Evolutionary conservation across 1,139 yeast genomes (phyloP).

Genomic region (Yamadazyma songkhlaensis): DNA sequence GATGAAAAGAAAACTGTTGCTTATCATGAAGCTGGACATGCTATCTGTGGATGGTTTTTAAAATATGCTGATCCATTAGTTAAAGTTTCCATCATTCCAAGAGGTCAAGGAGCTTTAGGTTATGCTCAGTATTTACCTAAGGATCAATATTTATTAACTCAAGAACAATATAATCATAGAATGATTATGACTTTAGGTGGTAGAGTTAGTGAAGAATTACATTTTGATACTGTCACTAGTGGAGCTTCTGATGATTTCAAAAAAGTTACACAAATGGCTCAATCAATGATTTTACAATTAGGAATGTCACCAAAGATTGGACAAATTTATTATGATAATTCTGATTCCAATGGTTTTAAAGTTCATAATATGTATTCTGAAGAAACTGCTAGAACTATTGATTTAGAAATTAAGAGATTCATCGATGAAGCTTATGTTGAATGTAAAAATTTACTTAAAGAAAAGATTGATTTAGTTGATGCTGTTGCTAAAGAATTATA

Average conservation of each 20-base stretch:
- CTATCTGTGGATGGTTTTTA: slow-evolving; percentile 75
- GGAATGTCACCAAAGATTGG: slow-evolving; percentile 78
- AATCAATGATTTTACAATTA: slow-evolving; percentile 68
- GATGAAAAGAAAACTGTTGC: slow-evolving; percentile 76
- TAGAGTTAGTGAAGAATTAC: slow-evolving; percentile 73
- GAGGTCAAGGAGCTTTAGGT: slow-evolving; percentile 84
- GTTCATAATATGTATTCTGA: slow-evolving; percentile 71
- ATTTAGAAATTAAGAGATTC: slow-evolving; percentile 61
- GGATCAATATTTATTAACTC: slow-evolving; percentile 65
- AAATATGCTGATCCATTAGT: slow-evolving; percentile 73
- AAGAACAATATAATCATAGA: slow-evolving; percentile 65
- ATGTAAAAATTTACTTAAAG: slow-evolving; percentile 54
- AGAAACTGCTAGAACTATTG: slow-evolving; percentile 63
- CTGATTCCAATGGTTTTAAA: slow-evolving; percentile 45
- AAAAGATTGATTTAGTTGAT: slow-evolving; percentile 61
- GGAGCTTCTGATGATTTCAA: slow-evolving; percentile 84
- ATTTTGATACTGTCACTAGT: slow-evolving; percentile 73
- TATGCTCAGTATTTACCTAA: slow-evolving; percentile 82
- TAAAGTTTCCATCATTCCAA: slow-evolving; percentile 77
- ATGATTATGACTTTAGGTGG: slow-evolving; percentile 85
- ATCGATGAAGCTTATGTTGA: slow-evolving; percentile 51
- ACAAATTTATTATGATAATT: slow-evolving; percentile 49
- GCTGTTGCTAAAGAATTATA: slow-evolving; percentile 67
- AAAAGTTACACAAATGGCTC: slow-evolving; percentile 75
- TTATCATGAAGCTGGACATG: slow-evolving; percentile 83